Evolutionary conservation across 495 filamentous ascomycete genomes (phyloP).

Genomic region (Tuber magnatum): DNA sequence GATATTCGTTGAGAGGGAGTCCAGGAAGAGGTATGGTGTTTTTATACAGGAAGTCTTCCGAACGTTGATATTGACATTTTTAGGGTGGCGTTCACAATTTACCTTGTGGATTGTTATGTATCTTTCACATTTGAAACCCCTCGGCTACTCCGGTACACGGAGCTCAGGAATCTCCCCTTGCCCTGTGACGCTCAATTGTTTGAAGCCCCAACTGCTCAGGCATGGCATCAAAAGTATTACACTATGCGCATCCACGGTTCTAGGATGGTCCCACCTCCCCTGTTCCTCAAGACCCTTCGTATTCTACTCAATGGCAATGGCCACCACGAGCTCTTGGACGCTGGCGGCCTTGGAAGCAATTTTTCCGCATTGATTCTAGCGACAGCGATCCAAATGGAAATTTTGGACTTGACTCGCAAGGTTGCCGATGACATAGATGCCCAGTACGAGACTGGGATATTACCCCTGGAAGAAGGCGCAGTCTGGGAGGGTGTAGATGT

Average conservation of each 20-base stretch:
- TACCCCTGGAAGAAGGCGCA: conserved; percentile 19
- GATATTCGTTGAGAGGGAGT: conserved; percentile 35
- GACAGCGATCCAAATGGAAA: conserved; percentile 36
- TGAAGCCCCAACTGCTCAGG: conserved; percentile 32
- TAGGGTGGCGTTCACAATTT: conserved; percentile 34
- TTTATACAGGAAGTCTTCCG: not conserved
- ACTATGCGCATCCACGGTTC: conserved; percentile 26
- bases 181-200: conserved; percentile 37
- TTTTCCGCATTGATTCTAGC: conserved; percentile 35
- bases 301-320: conserved; percentile 25
- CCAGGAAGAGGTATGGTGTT: conserved; percentile 32
- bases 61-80: conserved; percentile 9
- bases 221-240: conserved; percentile 29
- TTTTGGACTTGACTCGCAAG: conserved; percentile 33
- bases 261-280: conserved; percentile 21
- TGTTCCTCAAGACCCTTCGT: conserved; percentile 30
- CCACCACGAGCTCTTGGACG: conserved; percentile 22
- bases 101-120: conserved; percentile 34
- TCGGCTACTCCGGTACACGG: conserved; percentile 28
- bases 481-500: conserved; percentile 21
- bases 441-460: conserved; percentile 13
- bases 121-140: conserved; percentile 33
- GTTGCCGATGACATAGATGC: conserved; percentile 29
- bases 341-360: conserved; percentile 30
- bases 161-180: conserved; percentile 33